A percentile compares a stretch with the other conserved stretches of the same genome.
Evolutionary conservation across 2,329 filamentous ascomycete species (phyloP).

Genomic region (Apiospora marii): DNA sequence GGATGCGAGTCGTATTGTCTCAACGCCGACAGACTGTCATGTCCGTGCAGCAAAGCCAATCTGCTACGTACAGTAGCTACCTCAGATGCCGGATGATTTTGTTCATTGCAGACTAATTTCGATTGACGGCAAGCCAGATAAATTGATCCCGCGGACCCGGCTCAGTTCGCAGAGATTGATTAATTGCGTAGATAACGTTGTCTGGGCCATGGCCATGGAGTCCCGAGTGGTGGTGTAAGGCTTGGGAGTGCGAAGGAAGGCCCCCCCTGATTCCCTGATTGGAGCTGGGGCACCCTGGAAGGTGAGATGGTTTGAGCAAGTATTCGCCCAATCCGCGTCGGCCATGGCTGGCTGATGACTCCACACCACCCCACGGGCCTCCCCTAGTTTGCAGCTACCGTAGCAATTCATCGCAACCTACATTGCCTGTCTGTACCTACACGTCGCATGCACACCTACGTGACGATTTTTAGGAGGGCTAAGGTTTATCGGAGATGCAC

Average conservation of each 20-base stretch:
- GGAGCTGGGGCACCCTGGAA: conserved; percentile 4
- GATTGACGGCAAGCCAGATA: background rate
- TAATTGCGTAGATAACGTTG: background rate
- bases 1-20: conserved; percentile 3
- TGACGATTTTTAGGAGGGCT: background rate
- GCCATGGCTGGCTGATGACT: background rate
- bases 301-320: conserved; percentile 15
- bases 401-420: background rate
- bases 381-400: conserved; percentile 1
- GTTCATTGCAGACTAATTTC: background rate
- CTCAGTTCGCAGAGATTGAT: background rate
- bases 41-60: background rate
- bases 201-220: background rate
- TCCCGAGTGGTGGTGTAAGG: background rate
- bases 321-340: background rate
- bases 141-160: conserved; percentile 1
- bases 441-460: background rate
- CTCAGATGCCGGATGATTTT: background rate
- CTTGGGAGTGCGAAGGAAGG: background rate
- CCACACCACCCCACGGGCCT: background rate
- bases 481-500: background rate
- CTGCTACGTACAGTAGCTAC: too few species aligned
- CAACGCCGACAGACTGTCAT: background rate
- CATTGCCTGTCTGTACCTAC: background rate
- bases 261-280: background rate